phyloP scores from a whole-genome alignment of 2,329 filamentous ascomycete genomes.

The Aspergillus pseudonomiae region DNA sequence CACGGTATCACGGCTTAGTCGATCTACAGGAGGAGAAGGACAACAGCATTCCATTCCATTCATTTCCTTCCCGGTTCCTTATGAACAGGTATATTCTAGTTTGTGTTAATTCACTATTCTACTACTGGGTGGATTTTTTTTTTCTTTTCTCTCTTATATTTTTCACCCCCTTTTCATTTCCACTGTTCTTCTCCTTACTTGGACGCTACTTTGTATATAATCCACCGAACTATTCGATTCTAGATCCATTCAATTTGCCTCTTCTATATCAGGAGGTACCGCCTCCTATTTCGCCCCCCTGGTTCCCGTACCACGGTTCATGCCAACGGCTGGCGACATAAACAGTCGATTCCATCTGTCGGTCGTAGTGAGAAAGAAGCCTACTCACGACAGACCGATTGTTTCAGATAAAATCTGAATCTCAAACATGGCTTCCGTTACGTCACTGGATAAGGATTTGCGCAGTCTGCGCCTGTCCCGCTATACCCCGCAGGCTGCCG shows the following conservation, averaged over 20 bases:
- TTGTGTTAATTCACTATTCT: not conserved
- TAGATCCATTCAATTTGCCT: not conserved
- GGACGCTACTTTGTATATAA: not conserved
- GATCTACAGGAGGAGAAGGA: not conserved
- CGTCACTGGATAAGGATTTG: slow-evolving; percentile 93
- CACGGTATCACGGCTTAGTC: not conserved
- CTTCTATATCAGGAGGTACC: slow-evolving; percentile 7
- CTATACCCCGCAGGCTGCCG: slow-evolving; percentile 88
- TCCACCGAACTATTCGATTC: not conserved
- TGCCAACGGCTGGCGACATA: not conserved
- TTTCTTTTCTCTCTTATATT: not conserved
- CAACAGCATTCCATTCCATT: slow-evolving; percentile 3
- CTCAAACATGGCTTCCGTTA: slow-evolving; percentile 80
- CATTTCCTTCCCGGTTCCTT: not conserved
- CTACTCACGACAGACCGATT: not conserved
- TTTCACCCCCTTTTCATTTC: slow-evolving; percentile 10
- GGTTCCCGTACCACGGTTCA: slow-evolving; percentile 17
- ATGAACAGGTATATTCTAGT: not conserved
- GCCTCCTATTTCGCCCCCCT: slow-evolving; percentile 3
- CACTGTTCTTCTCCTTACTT: not conserved
- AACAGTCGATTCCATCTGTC: not conserved
- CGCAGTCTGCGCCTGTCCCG: slow-evolving; percentile 88
- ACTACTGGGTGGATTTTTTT: slow-evolving; percentile 8
- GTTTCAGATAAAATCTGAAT: slow-evolving; percentile 9
- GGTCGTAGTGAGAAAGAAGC: not conserved